Evolutionary conservation across 2,329 filamentous ascomycete species (phyloP).

Genomic region (Xylaria sp.): DNA sequence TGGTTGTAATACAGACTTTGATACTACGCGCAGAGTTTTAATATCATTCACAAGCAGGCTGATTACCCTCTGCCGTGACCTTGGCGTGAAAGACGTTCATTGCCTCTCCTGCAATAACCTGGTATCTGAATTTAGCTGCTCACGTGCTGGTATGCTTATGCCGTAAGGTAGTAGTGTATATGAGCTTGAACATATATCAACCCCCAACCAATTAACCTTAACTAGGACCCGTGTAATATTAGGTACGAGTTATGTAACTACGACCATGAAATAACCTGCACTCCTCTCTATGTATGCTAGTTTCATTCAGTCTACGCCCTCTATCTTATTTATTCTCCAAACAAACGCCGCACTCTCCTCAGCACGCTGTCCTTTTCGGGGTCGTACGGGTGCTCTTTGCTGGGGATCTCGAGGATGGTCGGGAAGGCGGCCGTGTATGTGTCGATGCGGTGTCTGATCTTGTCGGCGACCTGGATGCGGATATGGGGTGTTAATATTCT

Average conservation of each 20-base stretch:
- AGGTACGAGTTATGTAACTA: not conserved
- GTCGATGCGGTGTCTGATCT: constrained; percentile 91
- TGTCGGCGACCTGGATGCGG: constrained; percentile 82
- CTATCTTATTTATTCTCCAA: constrained; percentile 69
- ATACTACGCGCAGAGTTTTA: constrained; percentile 14
- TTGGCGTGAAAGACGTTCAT: not conserved
- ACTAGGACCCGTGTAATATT: not conserved
- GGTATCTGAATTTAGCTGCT: not conserved
- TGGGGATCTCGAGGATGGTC: constrained; percentile 95
- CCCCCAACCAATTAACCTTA: not conserved
- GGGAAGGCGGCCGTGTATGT: constrained; percentile 94
- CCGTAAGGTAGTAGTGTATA: constrained; percentile 15
- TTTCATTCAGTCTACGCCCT: not conserved
- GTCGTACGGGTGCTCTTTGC: constrained; percentile 98
- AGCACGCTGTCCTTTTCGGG: constrained; percentile 98
- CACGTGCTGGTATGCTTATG: not conserved
- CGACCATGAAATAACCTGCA: not conserved
- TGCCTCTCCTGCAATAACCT: constrained; percentile 4
- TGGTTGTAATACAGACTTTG: constrained; percentile 14
- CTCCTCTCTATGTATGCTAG: not conserved
- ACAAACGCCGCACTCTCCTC: constrained; percentile 78
- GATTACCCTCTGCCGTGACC: not conserved
- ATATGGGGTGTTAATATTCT: constrained; percentile 5
- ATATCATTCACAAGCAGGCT: constrained; percentile 1
- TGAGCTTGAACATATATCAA: not conserved